Conservation (phyloP, 495 filamentous ascomycete species). For the Trichoderma gamsii region DNA sequence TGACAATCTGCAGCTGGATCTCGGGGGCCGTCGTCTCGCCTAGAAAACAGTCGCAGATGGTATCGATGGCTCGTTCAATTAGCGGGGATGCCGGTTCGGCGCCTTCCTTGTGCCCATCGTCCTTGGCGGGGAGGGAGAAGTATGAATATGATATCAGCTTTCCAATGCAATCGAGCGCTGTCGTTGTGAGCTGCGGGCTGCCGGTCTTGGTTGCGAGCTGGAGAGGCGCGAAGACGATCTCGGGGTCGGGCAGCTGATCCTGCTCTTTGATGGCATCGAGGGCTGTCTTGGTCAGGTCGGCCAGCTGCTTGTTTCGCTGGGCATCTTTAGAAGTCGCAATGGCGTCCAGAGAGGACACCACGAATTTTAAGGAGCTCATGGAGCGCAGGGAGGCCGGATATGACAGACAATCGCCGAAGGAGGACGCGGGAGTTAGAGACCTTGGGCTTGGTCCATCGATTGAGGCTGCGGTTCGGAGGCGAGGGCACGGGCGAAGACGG, state of each 20-base stretch:
- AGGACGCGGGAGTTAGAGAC: slow-evolving; percentile 8
- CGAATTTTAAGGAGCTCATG: slow-evolving; percentile 91
- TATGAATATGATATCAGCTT: slow-evolving; percentile 98
- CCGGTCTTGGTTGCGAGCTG: slow-evolving; percentile 78
- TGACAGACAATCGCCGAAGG: slow-evolving; percentile 3
- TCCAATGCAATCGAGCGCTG: slow-evolving; percentile 93
- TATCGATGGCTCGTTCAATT: slow-evolving; percentile 97
- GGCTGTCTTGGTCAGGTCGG: slow-evolving; percentile 72
- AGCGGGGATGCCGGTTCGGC: slow-evolving; percentile 54
- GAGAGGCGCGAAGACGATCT: slow-evolving; percentile 84
- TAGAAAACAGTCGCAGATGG: slow-evolving; percentile 98
- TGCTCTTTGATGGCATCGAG: slow-evolving; percentile 74
- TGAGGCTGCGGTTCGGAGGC: neutral
- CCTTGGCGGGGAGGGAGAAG: slow-evolving; percentile 68
- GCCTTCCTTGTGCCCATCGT: slow-evolving; percentile 31
- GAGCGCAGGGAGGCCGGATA: slow-evolving; percentile 34
- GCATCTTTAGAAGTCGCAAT: slow-evolving; percentile 88
- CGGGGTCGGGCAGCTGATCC: slow-evolving; percentile 70
- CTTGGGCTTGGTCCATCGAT: slow-evolving; percentile 13
- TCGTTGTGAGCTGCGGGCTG: slow-evolving; percentile 78
- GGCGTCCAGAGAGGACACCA: slow-evolving; percentile 82
- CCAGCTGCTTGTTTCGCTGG: slow-evolving; percentile 69
- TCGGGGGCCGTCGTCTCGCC: slow-evolving; percentile 86
- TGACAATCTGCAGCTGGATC: slow-evolving; percentile 95
- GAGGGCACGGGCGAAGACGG: neutral